Base-by-base conservation (phyloP, 2,329 filamentous ascomycete genomes). In the Apiospora rasikravindrae region DNA sequence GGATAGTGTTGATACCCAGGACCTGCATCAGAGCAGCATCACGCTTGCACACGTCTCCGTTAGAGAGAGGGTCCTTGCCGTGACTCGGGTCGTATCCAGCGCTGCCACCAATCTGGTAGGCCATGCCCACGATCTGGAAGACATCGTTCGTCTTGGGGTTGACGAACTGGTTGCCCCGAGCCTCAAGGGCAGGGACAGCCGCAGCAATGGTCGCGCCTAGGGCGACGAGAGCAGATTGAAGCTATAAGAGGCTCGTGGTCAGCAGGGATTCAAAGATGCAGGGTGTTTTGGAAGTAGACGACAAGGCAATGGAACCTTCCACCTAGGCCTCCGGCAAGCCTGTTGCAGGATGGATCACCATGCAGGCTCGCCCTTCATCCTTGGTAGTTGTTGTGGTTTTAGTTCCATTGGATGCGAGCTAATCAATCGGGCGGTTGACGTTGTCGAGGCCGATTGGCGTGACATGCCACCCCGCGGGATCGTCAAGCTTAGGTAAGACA, bases 101-200 rank as follows among this genome's bases (percentile, higher is more conserved):
- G 73, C 88, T 89, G 74, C 91, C 91, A 73, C 90, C 91, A 61
- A 91, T 91, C 80, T 93, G 91, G 83, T 93, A 93, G 78, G 90
- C 91, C 76, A 91, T 87, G 76, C 91, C 91, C 69, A 91, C 86
- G 73, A 93, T 86, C 83, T 92, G 89, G 82, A 92, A 92, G 74
- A 87, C 87, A 77, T 89, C 84, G 73, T 89, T 88, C 29, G 86
- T 88, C 72, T 82, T 82, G 57, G 87, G 83, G 81, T 91, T 90
- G 80, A 92, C 84, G 73, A 92, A 91, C 78, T 90, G 84, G 73
- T 84, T 85, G 75, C 88, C 89, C 72, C 88, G 78, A 73, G 91
- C 85, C 73, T 86, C 84, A 69, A 92, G 86, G 13, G 89, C 81
- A 73, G 85, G 85, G 69, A 92, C 88, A 70, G 90, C 90, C 70